Conservation (phyloP, 352 stramenopile species). For the Globisporangium splendens region DNA sequence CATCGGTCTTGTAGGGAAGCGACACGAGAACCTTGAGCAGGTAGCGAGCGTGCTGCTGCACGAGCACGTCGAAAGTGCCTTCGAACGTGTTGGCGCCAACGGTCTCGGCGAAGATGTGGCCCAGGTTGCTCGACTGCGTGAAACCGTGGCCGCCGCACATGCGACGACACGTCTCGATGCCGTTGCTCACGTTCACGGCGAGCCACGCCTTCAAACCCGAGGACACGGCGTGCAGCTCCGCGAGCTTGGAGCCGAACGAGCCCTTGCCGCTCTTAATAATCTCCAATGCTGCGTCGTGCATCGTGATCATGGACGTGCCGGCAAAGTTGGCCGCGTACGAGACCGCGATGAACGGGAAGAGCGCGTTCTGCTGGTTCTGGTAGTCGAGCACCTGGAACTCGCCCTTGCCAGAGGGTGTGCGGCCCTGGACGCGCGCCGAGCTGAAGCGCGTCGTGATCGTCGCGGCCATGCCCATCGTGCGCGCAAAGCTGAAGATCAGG, state of each 20-base stretch:
- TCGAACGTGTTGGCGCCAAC: conserved; percentile 58
- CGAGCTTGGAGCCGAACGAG: conserved; percentile 25
- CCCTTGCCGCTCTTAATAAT: conserved; percentile 11
- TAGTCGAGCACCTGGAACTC: too few species aligned
- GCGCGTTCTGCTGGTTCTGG: conserved; percentile 31
- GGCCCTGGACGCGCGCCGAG: conserved; percentile 23
- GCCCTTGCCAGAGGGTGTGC: conserved; percentile 12
- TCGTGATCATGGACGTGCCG: conserved; percentile 12
- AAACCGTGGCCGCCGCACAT: too few species aligned
- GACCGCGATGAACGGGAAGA: conserved; percentile 37
- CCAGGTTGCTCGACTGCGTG: conserved; percentile 16
- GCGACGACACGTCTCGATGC: too few species aligned
- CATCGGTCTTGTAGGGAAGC: background rate
- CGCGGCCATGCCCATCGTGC: conserved; percentile 14
- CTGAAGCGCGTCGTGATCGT: conserved; percentile 30
- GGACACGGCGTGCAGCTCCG: conserved; percentile 31
- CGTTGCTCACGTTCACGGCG: conserved; percentile 26
- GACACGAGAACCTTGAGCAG: conserved; percentile 34
- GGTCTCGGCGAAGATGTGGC: conserved; percentile 25
- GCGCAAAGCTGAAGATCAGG: conserved; percentile 15
- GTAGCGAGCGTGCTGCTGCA: conserved; percentile 60
- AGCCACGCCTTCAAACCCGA: conserved; percentile 42
- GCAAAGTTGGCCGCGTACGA: conserved; percentile 40
- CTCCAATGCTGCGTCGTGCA: conserved; percentile 21
- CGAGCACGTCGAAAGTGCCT: conserved; percentile 69